A percentile compares a stretch with the other conserved stretches of the same genome.
phyloP scores from a whole-genome alignment of 768 basidiomycete species.

The Boletales sp. region DNA sequence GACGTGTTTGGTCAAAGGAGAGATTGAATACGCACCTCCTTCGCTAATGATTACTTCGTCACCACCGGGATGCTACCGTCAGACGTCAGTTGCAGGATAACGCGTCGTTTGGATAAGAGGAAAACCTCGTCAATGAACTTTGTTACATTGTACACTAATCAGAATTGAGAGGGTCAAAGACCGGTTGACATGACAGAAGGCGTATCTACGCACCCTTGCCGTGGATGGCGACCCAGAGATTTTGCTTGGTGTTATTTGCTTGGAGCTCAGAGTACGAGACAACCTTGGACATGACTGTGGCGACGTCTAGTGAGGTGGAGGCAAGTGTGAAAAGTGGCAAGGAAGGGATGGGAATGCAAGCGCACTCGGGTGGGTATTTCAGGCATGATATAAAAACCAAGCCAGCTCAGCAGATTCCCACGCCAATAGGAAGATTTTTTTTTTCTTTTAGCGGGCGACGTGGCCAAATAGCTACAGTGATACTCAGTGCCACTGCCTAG shows the following conservation, averaged over 20 bases:
- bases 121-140: slow-evolving; percentile 92
- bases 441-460: too few species aligned
- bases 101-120: neutral
- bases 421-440: slow-evolving; percentile 6
- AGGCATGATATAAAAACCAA: slow-evolving; percentile 11
- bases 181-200: neutral
- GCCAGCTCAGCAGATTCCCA: slow-evolving; percentile 27
- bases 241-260: slow-evolving; percentile 68
- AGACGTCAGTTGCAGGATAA: slow-evolving; percentile 5
- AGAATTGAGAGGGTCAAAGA: slow-evolving; percentile 2
- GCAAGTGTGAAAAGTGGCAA: neutral
- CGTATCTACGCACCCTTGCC: slow-evolving; percentile 60
- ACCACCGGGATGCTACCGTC: slow-evolving; percentile 84
- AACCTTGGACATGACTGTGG: slow-evolving; percentile 43
- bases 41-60: slow-evolving; percentile 97
- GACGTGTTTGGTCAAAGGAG: neutral
- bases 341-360: slow-evolving; percentile 4
- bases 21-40: slow-evolving; percentile 58
- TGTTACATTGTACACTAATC: slow-evolving; percentile 85
- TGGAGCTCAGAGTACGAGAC: slow-evolving; percentile 76
- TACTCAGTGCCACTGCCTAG: neutral
- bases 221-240: slow-evolving; percentile 78
- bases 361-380: neutral
- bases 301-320: slow-evolving; percentile 3
- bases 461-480: too few species aligned